Evolutionary conservation across 2,329 filamentous ascomycete species (phyloP).

Genomic region (Diaporthe citrichinensis): DNA sequence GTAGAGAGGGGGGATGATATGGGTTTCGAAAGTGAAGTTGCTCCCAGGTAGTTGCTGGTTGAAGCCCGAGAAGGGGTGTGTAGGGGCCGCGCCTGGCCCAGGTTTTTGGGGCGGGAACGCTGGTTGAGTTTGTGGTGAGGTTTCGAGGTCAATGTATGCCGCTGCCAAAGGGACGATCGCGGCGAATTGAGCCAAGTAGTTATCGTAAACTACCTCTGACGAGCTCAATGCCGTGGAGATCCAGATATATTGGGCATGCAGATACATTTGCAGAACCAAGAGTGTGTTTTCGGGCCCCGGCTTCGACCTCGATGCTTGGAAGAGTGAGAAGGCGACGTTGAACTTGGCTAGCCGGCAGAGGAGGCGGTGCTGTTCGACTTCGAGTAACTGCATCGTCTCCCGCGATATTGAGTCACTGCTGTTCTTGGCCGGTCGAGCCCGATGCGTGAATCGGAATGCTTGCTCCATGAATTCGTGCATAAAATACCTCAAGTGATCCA

Average conservation of each 20-base stretch:
- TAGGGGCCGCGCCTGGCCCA: constrained; percentile 34
- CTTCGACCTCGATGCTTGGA: constrained; percentile 46
- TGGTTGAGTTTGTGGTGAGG: constrained; percentile 19
- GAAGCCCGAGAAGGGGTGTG: constrained; percentile 37
- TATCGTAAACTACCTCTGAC: constrained; percentile 51
- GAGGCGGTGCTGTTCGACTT: constrained; percentile 52
- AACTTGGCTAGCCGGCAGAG: constrained; percentile 50
- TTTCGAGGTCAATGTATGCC: constrained; percentile 44
- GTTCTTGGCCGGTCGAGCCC: constrained; percentile 45
- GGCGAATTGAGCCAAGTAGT: constrained; percentile 50
- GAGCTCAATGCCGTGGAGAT: constrained; percentile 50
- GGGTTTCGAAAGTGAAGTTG: constrained; percentile 56
- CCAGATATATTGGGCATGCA: constrained; percentile 52
- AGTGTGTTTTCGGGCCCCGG: constrained; percentile 43
- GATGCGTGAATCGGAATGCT: constrained; percentile 53
- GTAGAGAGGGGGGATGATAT: constrained; percentile 56
- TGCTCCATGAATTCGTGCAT: constrained; percentile 59
- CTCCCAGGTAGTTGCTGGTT: constrained; percentile 22
- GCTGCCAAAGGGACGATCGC: constrained; percentile 53
- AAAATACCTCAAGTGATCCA: constrained; percentile 48
- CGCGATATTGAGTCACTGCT: constrained; percentile 47
- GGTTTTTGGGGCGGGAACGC: constrained; percentile 6
- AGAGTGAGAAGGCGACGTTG: constrained; percentile 50
- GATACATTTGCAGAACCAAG: constrained; percentile 53
- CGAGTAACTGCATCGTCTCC: constrained; percentile 47